phyloP scores from a whole-genome alignment of 2,329 filamentous ascomycete species.

The Pyrenochaeta sp. region DNA sequence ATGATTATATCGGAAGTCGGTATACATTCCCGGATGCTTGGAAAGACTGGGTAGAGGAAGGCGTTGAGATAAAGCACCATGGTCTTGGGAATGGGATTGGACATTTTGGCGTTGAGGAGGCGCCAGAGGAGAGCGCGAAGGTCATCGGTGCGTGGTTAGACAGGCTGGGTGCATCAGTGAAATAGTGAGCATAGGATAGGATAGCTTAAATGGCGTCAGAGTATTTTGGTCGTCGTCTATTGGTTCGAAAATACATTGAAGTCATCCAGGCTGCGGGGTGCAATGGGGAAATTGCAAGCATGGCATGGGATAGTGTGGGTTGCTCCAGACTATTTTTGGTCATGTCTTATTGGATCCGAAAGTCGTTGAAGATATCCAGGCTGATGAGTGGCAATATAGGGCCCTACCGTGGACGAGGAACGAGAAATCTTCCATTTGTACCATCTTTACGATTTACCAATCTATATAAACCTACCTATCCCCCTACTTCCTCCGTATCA shows the following conservation, averaged over 20 bases:
- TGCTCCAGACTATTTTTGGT: too few species aligned
- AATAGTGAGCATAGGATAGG: not conserved
- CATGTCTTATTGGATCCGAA: too few species aligned
- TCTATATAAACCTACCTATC: not conserved
- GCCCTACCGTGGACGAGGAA: too few species aligned
- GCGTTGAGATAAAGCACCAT: slow-evolving; percentile 60
- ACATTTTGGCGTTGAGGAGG: slow-evolving; percentile 66
- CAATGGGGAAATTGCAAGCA: too few species aligned
- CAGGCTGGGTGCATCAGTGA: slow-evolving; percentile 4
- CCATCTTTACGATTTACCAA: not conserved
- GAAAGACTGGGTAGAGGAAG: slow-evolving; percentile 55
- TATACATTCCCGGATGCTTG: slow-evolving; percentile 63
- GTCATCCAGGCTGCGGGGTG: too few species aligned
- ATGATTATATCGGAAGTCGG: slow-evolving; percentile 57
- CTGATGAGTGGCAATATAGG: too few species aligned
- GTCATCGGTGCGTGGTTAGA: slow-evolving; percentile 47
- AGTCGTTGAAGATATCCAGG: too few species aligned
- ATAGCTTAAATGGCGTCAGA: not conserved
- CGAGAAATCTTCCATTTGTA: not conserved
- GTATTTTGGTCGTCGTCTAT: not conserved
- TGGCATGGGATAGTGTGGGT: too few species aligned
- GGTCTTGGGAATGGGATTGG: slow-evolving; percentile 59
- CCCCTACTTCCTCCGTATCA: not conserved
- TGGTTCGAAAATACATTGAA: not conserved
- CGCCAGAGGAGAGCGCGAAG: slow-evolving; percentile 56